Conservation (phyloP, 805 yeast genomes). For the Starmerella vitae region DNA sequence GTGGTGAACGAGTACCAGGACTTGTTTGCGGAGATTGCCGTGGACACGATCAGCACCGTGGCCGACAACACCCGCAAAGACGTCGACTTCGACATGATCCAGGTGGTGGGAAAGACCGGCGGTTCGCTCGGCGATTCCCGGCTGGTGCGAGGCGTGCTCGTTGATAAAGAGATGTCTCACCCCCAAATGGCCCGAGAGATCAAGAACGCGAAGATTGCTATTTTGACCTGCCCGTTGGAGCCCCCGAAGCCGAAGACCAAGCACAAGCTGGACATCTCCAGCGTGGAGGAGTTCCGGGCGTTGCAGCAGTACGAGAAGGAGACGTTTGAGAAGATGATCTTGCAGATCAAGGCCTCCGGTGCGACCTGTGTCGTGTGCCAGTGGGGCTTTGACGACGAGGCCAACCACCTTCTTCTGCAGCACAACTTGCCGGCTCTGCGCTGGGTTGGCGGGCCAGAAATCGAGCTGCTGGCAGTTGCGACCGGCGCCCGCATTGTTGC, state of each 20-base stretch:
- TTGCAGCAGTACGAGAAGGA: constrained; percentile 86
- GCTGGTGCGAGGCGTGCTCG: constrained; percentile 77
- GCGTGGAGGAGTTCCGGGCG: constrained; percentile 86
- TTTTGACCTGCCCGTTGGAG: constrained; percentile 95
- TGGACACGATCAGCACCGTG: constrained; percentile 83
- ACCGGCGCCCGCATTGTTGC: constrained; percentile 97
- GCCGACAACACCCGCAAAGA: constrained; percentile 87
- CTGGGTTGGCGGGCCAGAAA: constrained; percentile 98
- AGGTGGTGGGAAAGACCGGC: constrained; percentile 90
- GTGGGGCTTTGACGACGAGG: constrained; percentile 99
- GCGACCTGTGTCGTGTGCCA: constrained; percentile 96
- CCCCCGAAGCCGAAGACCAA: constrained; percentile 99
- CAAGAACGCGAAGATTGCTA: constrained; percentile 74
- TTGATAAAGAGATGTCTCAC: constrained; percentile 94
- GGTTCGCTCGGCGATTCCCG: constrained; percentile 80
- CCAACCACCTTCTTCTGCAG: constrained; percentile 78
- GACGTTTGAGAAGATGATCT: constrained; percentile 82
- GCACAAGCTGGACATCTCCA: constrained; percentile 83
- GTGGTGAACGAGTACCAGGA: constrained; percentile 90
- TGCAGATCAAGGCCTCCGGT: constrained; percentile 71
- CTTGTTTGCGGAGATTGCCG: constrained; percentile 92
- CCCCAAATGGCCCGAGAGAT: constrained; percentile 92
- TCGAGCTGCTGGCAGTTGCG: constrained; percentile 92
- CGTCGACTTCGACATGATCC: constrained; percentile 92
- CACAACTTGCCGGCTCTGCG: constrained; percentile 89